A percentile compares a stretch with the other conserved stretches of the same genome.
These are phyloP conservation scores for Phytophthora citricola DNA, from an alignment of 352 stramenopile genomes.

Conservation along the genomic window DNA sequence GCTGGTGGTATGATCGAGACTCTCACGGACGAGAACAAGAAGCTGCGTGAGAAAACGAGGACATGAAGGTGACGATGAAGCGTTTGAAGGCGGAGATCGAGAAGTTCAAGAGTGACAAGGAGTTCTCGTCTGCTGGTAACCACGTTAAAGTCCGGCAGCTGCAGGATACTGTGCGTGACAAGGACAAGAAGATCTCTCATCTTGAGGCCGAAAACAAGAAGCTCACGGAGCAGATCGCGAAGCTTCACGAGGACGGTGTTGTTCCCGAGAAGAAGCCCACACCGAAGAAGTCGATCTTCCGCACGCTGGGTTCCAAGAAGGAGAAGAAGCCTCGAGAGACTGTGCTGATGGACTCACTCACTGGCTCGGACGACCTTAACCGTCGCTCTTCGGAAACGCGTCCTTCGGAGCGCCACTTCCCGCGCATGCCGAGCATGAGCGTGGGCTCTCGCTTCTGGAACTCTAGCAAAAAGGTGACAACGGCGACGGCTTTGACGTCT, in stretches of 20 bases:
- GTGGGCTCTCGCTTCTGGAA: constrained; percentile 79
- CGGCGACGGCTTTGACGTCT: constrained; percentile 55
- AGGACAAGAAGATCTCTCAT: constrained; percentile 76
- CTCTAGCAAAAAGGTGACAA: constrained; percentile 58
- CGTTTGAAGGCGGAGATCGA: constrained; percentile 74
- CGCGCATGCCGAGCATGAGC: constrained; percentile 72
- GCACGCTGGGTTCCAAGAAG: constrained; percentile 87
- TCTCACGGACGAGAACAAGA: constrained; percentile 80
- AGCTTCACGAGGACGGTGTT: constrained; percentile 48
- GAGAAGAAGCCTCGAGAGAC: constrained; percentile 62
- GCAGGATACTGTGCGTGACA: constrained; percentile 73
- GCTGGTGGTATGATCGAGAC: constrained; percentile 87
- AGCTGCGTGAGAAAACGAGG: constrained; percentile 81
- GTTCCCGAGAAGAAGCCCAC: constrained; percentile 57
- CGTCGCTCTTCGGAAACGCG: constrained; percentile 61
- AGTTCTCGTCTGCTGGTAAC: constrained; percentile 72
- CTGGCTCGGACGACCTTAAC: constrained; percentile 75
- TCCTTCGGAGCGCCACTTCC: constrained; percentile 66
- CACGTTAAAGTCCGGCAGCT: constrained; percentile 82
- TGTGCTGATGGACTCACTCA: constrained; percentile 82
- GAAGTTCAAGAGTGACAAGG: constrained; percentile 83
- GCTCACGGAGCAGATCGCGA: constrained; percentile 71
- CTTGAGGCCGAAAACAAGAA: constrained; percentile 81
- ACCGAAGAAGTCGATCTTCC: constrained; percentile 82
- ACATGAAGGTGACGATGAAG: constrained; percentile 69